A percentile compares a stretch with the other conserved stretches of the same genome.
These are phyloP conservation scores for Bipolaris zeicola DNA, from an alignment of 2,329 filamentous ascomycete genomes.

Conservation along the genomic window DNA sequence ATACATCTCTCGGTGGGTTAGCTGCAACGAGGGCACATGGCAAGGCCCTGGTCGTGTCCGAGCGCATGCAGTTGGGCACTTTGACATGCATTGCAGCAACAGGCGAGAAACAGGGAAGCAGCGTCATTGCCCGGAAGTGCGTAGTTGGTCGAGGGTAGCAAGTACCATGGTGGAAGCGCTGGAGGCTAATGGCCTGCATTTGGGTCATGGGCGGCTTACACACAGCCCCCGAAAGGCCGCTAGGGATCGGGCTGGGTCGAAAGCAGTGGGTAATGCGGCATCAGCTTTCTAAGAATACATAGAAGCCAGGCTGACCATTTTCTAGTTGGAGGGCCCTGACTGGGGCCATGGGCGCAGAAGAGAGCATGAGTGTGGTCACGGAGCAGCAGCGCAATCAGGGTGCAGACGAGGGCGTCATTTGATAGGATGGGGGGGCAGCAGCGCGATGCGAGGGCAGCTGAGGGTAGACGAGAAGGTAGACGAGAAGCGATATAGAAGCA, in stretches of 20 bases:
- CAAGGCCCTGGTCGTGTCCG: constrained; percentile 4
- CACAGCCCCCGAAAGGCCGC: constrained; percentile 45
- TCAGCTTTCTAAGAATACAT: constrained; percentile 48
- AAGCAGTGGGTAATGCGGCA: constrained; percentile 35
- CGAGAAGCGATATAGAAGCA: background rate
- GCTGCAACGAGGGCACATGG: constrained; percentile 1
- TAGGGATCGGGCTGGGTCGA: constrained; percentile 29
- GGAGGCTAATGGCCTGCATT: constrained; percentile 29
- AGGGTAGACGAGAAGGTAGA: background rate
- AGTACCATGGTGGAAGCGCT: constrained; percentile 23
- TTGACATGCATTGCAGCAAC: constrained; percentile 3
- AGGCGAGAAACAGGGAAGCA: background rate
- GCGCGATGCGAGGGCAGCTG: background rate
- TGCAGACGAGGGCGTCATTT: background rate
- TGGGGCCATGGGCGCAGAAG: constrained; percentile 13
- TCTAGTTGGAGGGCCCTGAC: constrained; percentile 17
- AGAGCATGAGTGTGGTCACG: background rate
- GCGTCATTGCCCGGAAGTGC: constrained; percentile 1
- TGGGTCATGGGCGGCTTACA: constrained; percentile 33
- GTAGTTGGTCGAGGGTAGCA: constrained; percentile 13
- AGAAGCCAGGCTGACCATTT: constrained; percentile 18
- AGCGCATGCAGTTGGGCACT: constrained; percentile 1
- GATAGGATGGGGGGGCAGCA: background rate
- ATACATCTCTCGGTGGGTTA: background rate
- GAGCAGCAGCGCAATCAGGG: background rate